Conservation (phyloP, 345 rosid genomes). For the Eutrema heterophyllum region DNA sequence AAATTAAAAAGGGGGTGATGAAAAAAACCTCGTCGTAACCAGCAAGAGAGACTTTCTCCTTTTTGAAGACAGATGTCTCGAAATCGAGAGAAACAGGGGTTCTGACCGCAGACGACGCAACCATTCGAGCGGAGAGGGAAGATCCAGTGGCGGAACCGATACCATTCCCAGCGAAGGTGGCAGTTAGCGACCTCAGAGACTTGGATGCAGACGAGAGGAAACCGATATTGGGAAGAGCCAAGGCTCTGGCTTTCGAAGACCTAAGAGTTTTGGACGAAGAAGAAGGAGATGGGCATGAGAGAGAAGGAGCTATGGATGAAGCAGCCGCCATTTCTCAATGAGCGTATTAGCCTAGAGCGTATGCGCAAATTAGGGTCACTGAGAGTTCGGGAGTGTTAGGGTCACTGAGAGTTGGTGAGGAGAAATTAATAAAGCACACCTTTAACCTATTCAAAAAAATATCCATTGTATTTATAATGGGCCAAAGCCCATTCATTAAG, state of each 20-base stretch:
- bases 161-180: conserved; percentile 31
- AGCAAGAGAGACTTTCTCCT: conserved; percentile 74
- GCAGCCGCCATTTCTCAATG: conserved; percentile 41
- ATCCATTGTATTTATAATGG: not conserved
- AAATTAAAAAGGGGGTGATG: not conserved
- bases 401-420: not conserved
- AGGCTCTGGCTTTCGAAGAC: conserved; percentile 13
- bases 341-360: too few relatives aligned
- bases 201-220: conserved; percentile 41
- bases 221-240: conserved; percentile 26
- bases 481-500: not conserved
- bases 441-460: conserved; percentile 1
- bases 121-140: conserved; percentile 46
- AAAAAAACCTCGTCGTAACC: conserved; percentile 65
- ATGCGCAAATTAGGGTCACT: conserved; percentile 17
- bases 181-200: conserved; percentile 34
- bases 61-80: conserved; percentile 71
- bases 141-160: conserved; percentile 31
- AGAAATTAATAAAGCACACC: not conserved
- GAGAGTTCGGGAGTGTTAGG: too few relatives aligned
- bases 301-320: conserved; percentile 36
- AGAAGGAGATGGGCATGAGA: conserved; percentile 27
- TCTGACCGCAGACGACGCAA: conserved; percentile 37
- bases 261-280: conserved; percentile 27
- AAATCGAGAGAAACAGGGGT: conserved; percentile 46